Conservation (phyloP, 2,329 filamentous ascomycete genomes). For the Gliomastix tumulicola region DNA sequence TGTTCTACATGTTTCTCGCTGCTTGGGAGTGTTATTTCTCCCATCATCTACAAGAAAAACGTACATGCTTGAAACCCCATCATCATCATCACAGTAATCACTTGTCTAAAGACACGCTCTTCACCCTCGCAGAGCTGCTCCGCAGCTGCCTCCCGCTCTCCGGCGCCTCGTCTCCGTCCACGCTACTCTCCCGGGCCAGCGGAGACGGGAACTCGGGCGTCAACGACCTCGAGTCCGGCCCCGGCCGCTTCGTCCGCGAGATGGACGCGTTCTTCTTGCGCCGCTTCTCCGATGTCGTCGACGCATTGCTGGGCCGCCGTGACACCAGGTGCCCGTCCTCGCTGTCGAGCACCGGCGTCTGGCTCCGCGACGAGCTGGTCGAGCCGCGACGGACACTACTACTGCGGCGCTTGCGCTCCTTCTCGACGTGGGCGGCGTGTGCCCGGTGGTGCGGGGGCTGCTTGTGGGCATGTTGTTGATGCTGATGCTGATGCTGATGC, state of each 20-base stretch:
- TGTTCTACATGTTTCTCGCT: no score
- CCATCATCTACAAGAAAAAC: no score
- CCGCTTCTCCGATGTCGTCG: constrained; percentile 26
- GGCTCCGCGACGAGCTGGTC: constrained; percentile 41
- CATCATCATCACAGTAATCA: no score
- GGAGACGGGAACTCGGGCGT: constrained; percentile 50
- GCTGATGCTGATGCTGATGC: no score
- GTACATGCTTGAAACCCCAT: no score
- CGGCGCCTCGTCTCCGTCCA: constrained; percentile 10
- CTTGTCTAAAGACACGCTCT: no score
- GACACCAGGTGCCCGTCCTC: constrained; percentile 15
- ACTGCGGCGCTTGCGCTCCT: constrained; percentile 42
- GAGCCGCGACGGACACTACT: constrained; percentile 46
- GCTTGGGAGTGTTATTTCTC: no score
- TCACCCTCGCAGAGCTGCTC: no score
- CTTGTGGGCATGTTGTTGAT: constrained; percentile 23
- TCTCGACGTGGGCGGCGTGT: constrained; percentile 26
- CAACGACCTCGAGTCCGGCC: constrained; percentile 41
- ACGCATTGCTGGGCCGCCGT: constrained; percentile 39
- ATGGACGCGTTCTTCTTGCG: constrained; percentile 33
- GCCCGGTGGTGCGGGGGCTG: constrained; percentile 25
- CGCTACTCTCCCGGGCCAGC: constrained; percentile 39
- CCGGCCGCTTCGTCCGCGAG: constrained; percentile 27
- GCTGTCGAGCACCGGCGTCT: constrained; percentile 42
- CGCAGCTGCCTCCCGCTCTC: constrained; percentile 14